Base-by-base conservation (phyloP, 1,139 yeast species). In the Zygoascus hellenicus region DNA sequence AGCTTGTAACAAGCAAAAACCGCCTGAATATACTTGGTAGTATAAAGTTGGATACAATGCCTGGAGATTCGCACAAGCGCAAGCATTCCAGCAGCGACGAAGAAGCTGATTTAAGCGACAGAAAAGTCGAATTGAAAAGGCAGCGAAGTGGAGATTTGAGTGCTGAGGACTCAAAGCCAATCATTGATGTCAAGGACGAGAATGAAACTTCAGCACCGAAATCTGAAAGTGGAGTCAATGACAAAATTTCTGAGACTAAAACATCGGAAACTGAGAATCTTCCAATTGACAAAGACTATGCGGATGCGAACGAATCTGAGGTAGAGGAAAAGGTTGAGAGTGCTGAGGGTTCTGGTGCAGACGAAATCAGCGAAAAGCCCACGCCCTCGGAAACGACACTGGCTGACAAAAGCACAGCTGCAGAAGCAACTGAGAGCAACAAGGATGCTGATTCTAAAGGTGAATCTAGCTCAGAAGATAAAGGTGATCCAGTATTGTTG, bases 151-250 rank as follows among this genome's bases (percentile, higher is more conserved):
- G 26, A 22, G 26, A 22, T 22, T 7, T 22, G 26, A 15, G 5
- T 32, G 31, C 7, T 17, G 33, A 38, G 30, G 28, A 41, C 11
- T 41, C 47, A 15, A 47, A 51, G 34, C 38, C 52, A 40, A 32
- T 38, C 22, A 43, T 49, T 22, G 50, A 46, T 11, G 51, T 46
- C 7, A 46, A 46, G 31, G 37, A 36, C 5, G 43, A 32, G n/a
- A 37, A 34, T 37, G 50, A 43, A 17, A 19, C 9, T 15, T n/a
- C 9, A 15, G 38, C 17, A 38, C 15, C 38, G 9, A 31, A 30
- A 10, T 26, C n/a, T 28, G 42, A 30, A 39, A 38, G n/a, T n/a
- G 30, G 15, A 5, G 42, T 28, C 26, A 38, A 26, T 16, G 39
- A 46, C 33, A 41, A 41, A 14, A 31, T 16, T 11, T 29, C 26